phyloP scores from a whole-genome alignment of 2,329 filamentous ascomycete species.

The Beauveria brongniartii region DNA sequence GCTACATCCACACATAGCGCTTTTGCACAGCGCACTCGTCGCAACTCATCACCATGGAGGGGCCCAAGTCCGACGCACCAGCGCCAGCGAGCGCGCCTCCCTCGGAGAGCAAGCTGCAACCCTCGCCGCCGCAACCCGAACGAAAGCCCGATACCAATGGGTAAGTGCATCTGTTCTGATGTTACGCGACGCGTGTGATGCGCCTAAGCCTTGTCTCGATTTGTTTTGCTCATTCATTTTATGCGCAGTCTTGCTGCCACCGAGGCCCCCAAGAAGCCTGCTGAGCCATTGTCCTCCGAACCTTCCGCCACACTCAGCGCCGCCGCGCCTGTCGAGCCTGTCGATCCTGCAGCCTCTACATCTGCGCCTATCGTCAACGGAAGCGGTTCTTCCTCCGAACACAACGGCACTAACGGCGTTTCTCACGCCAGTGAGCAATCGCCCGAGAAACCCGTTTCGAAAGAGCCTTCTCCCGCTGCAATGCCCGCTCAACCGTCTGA shows the following conservation, averaged over 20 bases:
- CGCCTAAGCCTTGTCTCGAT: neutral
- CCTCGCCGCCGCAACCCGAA: slow-evolving; percentile 14
- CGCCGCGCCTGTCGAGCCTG: slow-evolving; percentile 2
- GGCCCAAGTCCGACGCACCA: slow-evolving; percentile 34
- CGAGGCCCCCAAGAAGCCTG: neutral
- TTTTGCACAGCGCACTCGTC: slow-evolving; percentile 29
- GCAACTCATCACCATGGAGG: slow-evolving; percentile 47
- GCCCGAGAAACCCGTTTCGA: neutral
- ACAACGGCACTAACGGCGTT: slow-evolving; percentile 1
- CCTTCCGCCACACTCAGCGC: neutral
- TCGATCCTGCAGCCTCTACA: neutral
- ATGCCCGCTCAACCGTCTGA: neutral
- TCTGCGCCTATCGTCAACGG: neutral
- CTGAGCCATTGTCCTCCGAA: neutral
- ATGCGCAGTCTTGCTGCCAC: neutral
- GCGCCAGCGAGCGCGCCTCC: slow-evolving; percentile 26
- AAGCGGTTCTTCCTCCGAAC: neutral
- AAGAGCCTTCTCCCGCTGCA: neutral
- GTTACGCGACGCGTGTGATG: neutral
- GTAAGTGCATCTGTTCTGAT: slow-evolving; percentile 5
- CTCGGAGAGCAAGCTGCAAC: slow-evolving; percentile 32
- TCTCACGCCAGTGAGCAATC: neutral
- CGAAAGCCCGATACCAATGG: slow-evolving; percentile 19
- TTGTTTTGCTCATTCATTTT: neutral
- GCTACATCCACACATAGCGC: slow-evolving; percentile 20